Percentiles rank a stretch among this genome's conserved stretches.
Evolutionary conservation across 192 early-diverging fungal genomes (phyloP).

Genomic region (Physocladia obscura): DNA sequence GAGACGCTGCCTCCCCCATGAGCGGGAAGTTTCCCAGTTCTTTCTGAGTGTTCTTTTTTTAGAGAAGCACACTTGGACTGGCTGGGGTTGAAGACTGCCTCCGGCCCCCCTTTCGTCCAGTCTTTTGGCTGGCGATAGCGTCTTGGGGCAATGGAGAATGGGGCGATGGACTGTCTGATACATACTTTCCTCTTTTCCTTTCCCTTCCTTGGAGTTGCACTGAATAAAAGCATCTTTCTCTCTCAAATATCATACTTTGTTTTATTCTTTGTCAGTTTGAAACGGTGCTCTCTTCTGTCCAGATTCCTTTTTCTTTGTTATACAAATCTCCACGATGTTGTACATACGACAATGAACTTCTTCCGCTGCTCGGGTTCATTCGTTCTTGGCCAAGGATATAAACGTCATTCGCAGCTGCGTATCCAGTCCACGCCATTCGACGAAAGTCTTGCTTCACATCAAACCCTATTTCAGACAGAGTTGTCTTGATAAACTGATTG

Average conservation of each 20-base stretch:
- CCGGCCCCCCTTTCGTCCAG: conserved; percentile 20
- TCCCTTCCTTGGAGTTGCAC: not conserved
- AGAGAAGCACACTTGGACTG: not conserved
- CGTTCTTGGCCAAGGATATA: conserved; percentile 18
- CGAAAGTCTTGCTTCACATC: conserved; percentile 15
- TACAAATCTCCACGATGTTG: not conserved
- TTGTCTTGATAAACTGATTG: not conserved
- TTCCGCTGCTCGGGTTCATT: not conserved
- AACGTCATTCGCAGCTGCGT: not conserved
- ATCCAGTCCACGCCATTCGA: conserved; percentile 9
- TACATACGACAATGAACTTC: conserved; percentile 1
- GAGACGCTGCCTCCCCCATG: conserved; percentile 30
- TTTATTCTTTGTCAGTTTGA: not conserved
- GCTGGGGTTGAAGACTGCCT: conserved; percentile 27
- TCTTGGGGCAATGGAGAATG: conserved; percentile 30
- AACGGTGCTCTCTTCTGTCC: too few relatives aligned
- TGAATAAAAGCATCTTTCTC: not conserved
- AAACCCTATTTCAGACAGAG: not conserved
- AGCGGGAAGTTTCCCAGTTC: conserved; percentile 19
- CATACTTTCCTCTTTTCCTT: not conserved
- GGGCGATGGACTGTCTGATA: conserved; percentile 29
- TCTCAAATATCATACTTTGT: not conserved
- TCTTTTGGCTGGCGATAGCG: conserved; percentile 3
- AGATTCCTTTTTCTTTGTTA: conserved; percentile 12
- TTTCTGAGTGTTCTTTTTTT: not conserved